Conservation (phyloP, 352 stramenopile species). For the Phytophthora syringae region DNA sequence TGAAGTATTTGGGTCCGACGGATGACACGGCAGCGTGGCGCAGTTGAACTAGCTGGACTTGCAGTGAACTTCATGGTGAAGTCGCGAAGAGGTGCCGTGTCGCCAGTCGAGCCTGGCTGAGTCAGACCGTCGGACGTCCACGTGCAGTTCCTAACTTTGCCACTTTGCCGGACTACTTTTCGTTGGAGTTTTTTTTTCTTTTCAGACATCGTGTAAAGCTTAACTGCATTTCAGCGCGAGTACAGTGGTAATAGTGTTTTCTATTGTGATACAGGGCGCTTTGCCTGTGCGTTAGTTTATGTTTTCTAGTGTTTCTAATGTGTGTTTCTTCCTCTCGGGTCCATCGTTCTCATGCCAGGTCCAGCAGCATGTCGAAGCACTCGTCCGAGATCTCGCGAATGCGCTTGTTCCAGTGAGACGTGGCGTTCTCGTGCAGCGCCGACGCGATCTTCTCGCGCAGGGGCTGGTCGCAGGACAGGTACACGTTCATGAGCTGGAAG, state of each 20-base stretch:
- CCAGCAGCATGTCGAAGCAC: constrained; percentile 82
- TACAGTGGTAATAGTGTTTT: constrained; percentile 18
- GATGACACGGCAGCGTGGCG: constrained; percentile 1
- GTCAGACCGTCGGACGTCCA: neutral
- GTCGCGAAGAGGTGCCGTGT: neutral
- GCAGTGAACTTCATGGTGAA: neutral
- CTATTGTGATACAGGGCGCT: constrained; percentile 38
- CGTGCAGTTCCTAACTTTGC: no score
- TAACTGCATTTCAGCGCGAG: neutral
- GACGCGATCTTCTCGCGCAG: constrained; percentile 68
- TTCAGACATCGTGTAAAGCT: no score
- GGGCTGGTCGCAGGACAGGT: constrained; percentile 59
- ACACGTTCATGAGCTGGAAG: constrained; percentile 74
- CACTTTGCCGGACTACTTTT: no score
- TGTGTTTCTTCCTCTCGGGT: constrained; percentile 10
- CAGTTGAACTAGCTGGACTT: no score
- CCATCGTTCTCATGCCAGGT: constrained; percentile 58
- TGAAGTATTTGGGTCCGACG: no score
- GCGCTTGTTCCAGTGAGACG: constrained; percentile 75
- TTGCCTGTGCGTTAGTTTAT: constrained; percentile 34
- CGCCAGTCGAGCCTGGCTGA: neutral
- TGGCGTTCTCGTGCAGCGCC: constrained; percentile 71
- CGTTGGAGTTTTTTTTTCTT: no score
- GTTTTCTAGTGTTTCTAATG: constrained; percentile 40
- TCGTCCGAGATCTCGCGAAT: constrained; percentile 83